Conservation (phyloP, 2,329 filamentous ascomycete species). For the Fusarium virguliforme region DNA sequence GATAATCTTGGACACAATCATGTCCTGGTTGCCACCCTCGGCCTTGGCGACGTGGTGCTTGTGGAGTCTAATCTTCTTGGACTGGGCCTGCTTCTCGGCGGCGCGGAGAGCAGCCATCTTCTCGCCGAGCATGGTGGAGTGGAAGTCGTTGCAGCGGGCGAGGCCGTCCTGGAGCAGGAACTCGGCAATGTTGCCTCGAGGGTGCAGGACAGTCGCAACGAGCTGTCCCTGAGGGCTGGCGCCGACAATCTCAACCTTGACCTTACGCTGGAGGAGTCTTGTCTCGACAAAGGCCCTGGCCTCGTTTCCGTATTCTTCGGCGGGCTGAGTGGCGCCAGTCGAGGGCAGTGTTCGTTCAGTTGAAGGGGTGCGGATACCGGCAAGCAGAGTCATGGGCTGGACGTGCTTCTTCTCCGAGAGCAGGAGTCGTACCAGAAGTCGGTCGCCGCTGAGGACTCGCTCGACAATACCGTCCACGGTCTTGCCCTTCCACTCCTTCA, state of each 20-base stretch:
- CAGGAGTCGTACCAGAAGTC: slow-evolving; percentile 86
- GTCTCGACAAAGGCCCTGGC: slow-evolving; percentile 90
- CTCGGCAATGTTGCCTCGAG: slow-evolving; percentile 91
- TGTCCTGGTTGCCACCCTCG: slow-evolving; percentile 79
- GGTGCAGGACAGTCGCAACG: slow-evolving; percentile 90
- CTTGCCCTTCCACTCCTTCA: slow-evolving; percentile 88
- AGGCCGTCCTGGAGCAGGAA: slow-evolving; percentile 92
- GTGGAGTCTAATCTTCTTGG: slow-evolving; percentile 83
- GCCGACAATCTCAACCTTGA: slow-evolving; percentile 87
- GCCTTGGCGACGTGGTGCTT: slow-evolving; percentile 83
- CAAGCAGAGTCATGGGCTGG: slow-evolving; percentile 90
- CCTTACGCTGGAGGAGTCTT: slow-evolving; percentile 87
- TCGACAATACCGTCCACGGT: slow-evolving; percentile 90
- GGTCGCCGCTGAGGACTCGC: slow-evolving; percentile 91
- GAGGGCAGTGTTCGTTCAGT: slow-evolving; percentile 87
- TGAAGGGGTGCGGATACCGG: slow-evolving; percentile 90
- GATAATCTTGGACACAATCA: slow-evolving; percentile 86
- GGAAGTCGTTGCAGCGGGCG: slow-evolving; percentile 94
- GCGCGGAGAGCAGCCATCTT: slow-evolving; percentile 90
- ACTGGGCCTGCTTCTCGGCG: slow-evolving; percentile 89
- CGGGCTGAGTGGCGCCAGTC: slow-evolving; percentile 85
- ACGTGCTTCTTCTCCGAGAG: slow-evolving; percentile 87
- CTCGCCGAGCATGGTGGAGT: slow-evolving; percentile 90
- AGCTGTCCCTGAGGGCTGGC: slow-evolving; percentile 92
- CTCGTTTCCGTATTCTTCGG: slow-evolving; percentile 91